These are phyloP conservation scores for Mycena indigotica DNA, from an alignment of 768 basidiomycete species.

Conservation along the genomic window DNA sequence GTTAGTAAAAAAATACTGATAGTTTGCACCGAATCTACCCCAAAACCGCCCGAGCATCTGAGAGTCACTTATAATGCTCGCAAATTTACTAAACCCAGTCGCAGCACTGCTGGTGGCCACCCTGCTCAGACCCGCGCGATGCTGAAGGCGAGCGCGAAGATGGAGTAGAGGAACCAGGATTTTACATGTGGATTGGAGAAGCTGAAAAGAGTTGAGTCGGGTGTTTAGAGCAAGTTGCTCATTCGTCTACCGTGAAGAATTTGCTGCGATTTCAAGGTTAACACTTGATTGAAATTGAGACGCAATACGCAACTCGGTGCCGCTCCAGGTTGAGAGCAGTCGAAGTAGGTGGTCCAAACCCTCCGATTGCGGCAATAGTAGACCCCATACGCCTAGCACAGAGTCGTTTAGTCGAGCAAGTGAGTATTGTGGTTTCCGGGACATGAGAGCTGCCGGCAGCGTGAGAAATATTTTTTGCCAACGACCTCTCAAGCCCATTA, in stretches of 20 bases:
- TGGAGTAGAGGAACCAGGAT: slow-evolving; percentile 66
- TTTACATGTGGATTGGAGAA: slow-evolving; percentile 75
- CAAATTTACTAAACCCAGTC: slow-evolving; percentile 54
- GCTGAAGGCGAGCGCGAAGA: slow-evolving; percentile 68
- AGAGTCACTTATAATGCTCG: slow-evolving; percentile 61
- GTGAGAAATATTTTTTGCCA: too few relatives aligned
- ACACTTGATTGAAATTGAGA: slow-evolving; percentile 1
- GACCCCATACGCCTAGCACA: slow-evolving; percentile 63
- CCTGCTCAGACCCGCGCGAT: slow-evolving; percentile 60
- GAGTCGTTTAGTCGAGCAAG: slow-evolving; percentile 59
- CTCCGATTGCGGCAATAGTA: slow-evolving; percentile 55
- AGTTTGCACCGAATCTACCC: slow-evolving; percentile 70
- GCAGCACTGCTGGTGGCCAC: slow-evolving; percentile 58
- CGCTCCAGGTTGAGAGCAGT: slow-evolving; percentile 82
- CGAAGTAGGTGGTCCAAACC: slow-evolving; percentile 72
- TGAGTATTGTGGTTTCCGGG: neutral
- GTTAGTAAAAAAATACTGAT: too few relatives aligned
- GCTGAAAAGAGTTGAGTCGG: slow-evolving; percentile 39
- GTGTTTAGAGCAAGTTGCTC: neutral
- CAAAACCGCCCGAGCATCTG: slow-evolving; percentile 77
- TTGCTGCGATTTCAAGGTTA: slow-evolving; percentile 51
- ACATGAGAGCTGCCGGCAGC: neutral
- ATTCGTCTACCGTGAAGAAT: slow-evolving; percentile 60
- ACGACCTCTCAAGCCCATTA: too few relatives aligned
- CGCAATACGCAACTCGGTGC: slow-evolving; percentile 72